Percentiles rank a stretch among this genome's conserved stretches.
Evolutionary conservation across 805 yeast species (phyloP).

Genomic region (Lipomyces spencermartinsiae): DNA sequence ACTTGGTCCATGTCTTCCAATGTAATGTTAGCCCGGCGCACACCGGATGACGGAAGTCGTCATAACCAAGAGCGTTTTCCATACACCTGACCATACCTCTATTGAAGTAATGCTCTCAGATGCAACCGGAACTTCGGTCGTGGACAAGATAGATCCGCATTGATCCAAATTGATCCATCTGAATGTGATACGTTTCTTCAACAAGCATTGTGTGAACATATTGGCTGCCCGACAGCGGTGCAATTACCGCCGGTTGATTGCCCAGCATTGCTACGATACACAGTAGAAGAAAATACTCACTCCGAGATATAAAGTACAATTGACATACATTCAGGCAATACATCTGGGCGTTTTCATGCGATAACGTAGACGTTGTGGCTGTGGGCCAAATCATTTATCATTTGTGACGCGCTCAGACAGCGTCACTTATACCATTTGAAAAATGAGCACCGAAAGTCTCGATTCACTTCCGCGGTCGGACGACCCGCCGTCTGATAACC

Average conservation of each 20-base stretch:
- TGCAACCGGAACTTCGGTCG: background rate
- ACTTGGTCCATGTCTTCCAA: too few species aligned
- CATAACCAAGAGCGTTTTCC: background rate
- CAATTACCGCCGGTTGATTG: background rate
- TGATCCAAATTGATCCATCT: constrained; percentile 17
- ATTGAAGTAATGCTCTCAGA: background rate
- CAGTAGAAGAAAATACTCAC: background rate
- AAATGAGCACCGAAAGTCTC: constrained; percentile 44
- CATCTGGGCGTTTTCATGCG: background rate
- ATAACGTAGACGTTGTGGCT: background rate
- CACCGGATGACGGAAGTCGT: background rate
- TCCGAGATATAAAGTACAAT: background rate
- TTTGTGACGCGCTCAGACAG: constrained; percentile 10
- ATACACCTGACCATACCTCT: background rate
- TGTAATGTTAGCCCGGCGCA: too few species aligned
- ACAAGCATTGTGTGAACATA: constrained; percentile 1
- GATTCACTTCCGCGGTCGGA: constrained; percentile 21
- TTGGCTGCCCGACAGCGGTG: background rate
- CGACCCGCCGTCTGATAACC: constrained; percentile 27
- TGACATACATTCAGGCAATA: background rate
- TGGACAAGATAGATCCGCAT: background rate
- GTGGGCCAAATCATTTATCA: background rate
- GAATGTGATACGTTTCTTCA: constrained; percentile 8
- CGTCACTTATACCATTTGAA: constrained; percentile 46
- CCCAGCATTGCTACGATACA: background rate